Percentiles rank a stretch among this genome's conserved stretches.
Evolutionary conservation across 495 filamentous ascomycete species (phyloP).

Genomic region (Echria macrotheca): DNA sequence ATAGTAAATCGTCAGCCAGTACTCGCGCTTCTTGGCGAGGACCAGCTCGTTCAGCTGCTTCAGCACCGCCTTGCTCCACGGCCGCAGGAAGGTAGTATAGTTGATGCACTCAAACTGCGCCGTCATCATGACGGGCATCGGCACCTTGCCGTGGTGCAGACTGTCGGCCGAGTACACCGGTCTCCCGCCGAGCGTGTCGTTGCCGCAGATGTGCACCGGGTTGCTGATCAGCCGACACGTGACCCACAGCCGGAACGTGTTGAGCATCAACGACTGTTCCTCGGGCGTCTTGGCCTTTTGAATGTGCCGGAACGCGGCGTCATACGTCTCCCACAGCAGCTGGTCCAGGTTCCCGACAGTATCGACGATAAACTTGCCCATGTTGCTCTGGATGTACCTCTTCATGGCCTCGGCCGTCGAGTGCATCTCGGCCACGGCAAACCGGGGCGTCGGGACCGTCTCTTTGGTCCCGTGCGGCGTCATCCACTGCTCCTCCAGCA

Average conservation of each 20-base stretch:
- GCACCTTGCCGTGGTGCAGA: slow-evolving; percentile 13
- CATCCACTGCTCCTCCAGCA: slow-evolving; percentile 21
- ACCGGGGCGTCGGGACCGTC: slow-evolving; percentile 14
- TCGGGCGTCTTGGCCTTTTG: slow-evolving; percentile 17
- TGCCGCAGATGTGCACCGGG: slow-evolving; percentile 20
- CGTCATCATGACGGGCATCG: slow-evolving; percentile 24
- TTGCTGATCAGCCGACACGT: slow-evolving; percentile 23
- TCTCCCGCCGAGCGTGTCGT: slow-evolving; percentile 18
- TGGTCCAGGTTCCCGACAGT: slow-evolving; percentile 15
- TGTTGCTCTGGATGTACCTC: slow-evolving; percentile 18
- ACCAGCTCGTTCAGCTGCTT: slow-evolving; percentile 26
- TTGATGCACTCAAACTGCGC: slow-evolving; percentile 28
- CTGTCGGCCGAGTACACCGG: slow-evolving; percentile 10
- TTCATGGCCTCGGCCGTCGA: slow-evolving; percentile 17
- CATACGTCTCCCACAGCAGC: slow-evolving; percentile 23
- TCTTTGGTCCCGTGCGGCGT: slow-evolving; percentile 9
- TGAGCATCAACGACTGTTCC: slow-evolving; percentile 18
- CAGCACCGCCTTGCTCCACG: slow-evolving; percentile 23
- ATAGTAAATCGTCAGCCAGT: slow-evolving; percentile 27
- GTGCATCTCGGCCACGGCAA: slow-evolving; percentile 22
- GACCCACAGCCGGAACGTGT: slow-evolving; percentile 24
- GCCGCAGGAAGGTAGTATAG: slow-evolving; percentile 21
- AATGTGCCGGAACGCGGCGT: slow-evolving; percentile 19
- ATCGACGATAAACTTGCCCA: slow-evolving; percentile 12
- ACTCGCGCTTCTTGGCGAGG: slow-evolving; percentile 22